Conservation (phyloP, 257 asterid genomes). For the Gentiana macrophylla region DNA sequence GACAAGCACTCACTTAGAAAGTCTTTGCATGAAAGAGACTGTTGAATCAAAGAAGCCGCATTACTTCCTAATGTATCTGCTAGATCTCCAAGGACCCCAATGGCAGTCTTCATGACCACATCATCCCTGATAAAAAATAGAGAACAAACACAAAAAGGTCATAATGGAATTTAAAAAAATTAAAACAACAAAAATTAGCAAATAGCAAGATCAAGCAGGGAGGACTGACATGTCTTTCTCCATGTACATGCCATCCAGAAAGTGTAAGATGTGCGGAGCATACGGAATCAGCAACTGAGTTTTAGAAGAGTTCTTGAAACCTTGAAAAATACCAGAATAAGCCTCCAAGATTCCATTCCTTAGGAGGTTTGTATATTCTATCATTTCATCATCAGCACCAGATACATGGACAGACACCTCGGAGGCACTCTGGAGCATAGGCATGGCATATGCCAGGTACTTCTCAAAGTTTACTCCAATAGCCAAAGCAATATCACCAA, state of each 20-base stretch:
- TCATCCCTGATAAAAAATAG: conserved; percentile 61
- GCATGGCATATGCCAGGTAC: conserved; percentile 21
- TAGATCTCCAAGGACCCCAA: conserved; percentile 85
- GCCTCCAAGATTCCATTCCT: conserved; percentile 23
- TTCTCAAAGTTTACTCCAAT: conserved; percentile 24
- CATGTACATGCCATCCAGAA: conserved; percentile 21
- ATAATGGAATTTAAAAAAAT: background rate
- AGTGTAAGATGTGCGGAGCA: conserved; percentile 23
- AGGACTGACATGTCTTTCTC: conserved; percentile 23
- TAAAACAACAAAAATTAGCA: background rate
- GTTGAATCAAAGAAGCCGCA: conserved; percentile 75
- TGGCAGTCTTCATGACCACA: conserved; percentile 85
- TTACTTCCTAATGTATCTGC: conserved; percentile 91
- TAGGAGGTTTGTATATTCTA: conserved; percentile 18
- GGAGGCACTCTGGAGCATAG: conserved; percentile 26
- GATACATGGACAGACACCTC: conserved; percentile 17
- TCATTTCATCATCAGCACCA: conserved; percentile 21
- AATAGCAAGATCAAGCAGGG: background rate
- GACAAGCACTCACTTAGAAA: conserved; percentile 78
- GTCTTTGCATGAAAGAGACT: conserved; percentile 71
- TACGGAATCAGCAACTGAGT: conserved; percentile 20
- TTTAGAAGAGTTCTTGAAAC: conserved; percentile 20
- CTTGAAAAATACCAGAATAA: conserved; percentile 22
- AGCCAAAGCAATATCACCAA: conserved; percentile 23
- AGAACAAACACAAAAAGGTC: conserved; percentile 4